Base-by-base conservation (phyloP, 108 stramenopile genomes). In the Pseudonitzschia pungens region DNA sequence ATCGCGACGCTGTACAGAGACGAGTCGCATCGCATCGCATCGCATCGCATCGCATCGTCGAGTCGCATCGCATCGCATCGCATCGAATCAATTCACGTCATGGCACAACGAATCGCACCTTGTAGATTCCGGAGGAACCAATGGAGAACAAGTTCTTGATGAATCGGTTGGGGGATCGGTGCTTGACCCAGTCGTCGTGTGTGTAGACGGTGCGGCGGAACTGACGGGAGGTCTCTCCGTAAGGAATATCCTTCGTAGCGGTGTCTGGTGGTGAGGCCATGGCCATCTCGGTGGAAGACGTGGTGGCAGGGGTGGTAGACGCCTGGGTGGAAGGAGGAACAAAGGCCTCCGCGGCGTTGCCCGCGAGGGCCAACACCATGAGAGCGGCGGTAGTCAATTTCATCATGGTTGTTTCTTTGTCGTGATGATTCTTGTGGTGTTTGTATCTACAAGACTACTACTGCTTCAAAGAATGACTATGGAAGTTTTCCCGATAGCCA, bases 121-220 rank as follows among this genome's bases (percentile, higher is more conserved):
- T 84, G 77, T 84, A 84, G 24, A 86, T 71, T 41, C 88, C 88
- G 6, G 79, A 81, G 12, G 62, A 68, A 31, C 72, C 51, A 41
- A 80, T 72, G 43, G 83, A 69, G 26, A 26, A 32, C 20, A 85
- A 40, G 62, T 89, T 83, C 58, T 54, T 50, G 27, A 82, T 33
- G 70, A 86, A 86, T 22, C 88, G 78, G 59, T 86, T 82, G 5
- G 79, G 74, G 1, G 73, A 73, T 14, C 88, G 81, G 63, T 86
- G 86, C 51, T 81, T 86, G 9, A 80, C 74, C 88, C 88, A 89
- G 60, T 89, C 84, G 48, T 86, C 79, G 70, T 89, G 86, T n/a
- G 77, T 85, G 84, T 85, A 89, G 12, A 89, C 88, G 2, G 88
- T 89, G 22, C 88, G 84, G 24, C 89, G 86, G 64, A 79, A 86